Percentiles rank a stretch among this genome's conserved stretches.
Conservation (phyloP, 345 rosid species). For the Syzygium oleosum region DNA sequence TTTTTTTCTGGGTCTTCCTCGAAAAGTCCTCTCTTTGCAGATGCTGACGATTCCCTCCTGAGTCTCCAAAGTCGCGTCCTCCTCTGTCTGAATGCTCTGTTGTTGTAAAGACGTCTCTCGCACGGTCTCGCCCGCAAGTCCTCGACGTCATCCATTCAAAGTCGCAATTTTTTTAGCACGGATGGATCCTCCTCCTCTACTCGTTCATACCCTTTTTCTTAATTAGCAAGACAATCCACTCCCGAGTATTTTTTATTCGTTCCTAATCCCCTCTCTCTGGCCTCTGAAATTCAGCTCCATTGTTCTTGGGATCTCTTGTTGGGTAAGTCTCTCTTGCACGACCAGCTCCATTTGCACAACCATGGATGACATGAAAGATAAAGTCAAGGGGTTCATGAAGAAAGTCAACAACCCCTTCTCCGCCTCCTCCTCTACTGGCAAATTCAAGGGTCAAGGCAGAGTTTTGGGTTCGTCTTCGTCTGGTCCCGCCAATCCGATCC, state of each 20-base stretch:
- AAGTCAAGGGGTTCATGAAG: conserved; percentile 85
- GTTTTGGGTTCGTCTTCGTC: conserved; percentile 76
- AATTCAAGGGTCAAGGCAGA: conserved; percentile 86
- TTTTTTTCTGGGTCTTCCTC: background rate
- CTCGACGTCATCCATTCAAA: background rate
- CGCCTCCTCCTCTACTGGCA: conserved; percentile 56
- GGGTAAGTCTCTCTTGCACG: background rate
- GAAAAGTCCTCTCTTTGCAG: background rate
- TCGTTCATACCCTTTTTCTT: background rate
- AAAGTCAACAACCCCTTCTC: conserved; percentile 61
- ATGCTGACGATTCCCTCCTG: background rate
- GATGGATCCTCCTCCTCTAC: background rate
- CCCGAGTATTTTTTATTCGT: background rate
- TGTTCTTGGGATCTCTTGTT: background rate
- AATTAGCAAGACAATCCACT: background rate
- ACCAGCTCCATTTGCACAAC: background rate
- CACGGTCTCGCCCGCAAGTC: background rate
- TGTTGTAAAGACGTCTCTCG: background rate
- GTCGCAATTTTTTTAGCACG: background rate
- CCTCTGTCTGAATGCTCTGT: background rate
- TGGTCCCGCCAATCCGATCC: conserved; percentile 37
- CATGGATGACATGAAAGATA: conserved; percentile 85
- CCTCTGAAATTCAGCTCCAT: background rate
- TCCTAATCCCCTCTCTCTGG: background rate
- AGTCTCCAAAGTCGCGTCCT: background rate